Conservation (phyloP, 306 rosid species). For the Castanea mollissima region DNA sequence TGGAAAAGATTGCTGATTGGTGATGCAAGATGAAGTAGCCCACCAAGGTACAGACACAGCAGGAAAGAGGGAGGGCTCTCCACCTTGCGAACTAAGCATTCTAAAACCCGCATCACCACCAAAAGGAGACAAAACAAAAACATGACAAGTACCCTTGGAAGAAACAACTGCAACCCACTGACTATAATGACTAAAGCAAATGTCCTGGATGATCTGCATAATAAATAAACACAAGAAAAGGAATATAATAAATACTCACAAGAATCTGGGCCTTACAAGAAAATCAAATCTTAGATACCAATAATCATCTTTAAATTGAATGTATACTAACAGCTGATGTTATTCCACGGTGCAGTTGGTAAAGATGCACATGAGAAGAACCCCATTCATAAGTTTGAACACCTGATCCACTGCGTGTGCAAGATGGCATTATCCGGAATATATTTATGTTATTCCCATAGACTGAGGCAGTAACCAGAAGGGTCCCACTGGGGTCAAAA, state of each 20-base stretch:
- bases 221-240: conserved; percentile 14
- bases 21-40: conserved; percentile 51
- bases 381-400: conserved; percentile 52
- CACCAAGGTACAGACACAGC: conserved; percentile 85
- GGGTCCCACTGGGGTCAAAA: conserved; percentile 92
- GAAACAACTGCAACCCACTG: conserved; percentile 94
- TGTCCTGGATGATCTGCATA: conserved; percentile 86
- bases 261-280: conserved; percentile 13
- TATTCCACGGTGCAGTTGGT: conserved; percentile 87
- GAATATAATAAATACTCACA: neutral
- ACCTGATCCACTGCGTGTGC: conserved; percentile 52
- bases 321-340: conserved; percentile 82
- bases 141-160: conserved; percentile 88
- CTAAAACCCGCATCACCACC: conserved; percentile 84
- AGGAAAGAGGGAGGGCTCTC: conserved; percentile 64
- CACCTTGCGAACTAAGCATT: conserved; percentile 55
- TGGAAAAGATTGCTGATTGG: conserved; percentile 60
- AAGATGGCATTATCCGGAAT: conserved; percentile 81
- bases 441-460: conserved; percentile 82
- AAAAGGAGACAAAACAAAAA: conserved; percentile 80
- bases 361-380: conserved; percentile 85
- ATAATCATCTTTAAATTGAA: conserved; percentile 17
- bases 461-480: conserved; percentile 82
- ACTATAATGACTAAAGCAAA: conserved; percentile 83
- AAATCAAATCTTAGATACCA: conserved; percentile 16